Percentiles rank a stretch among this genome's conserved stretches.
phyloP scores from a whole-genome alignment of 2,329 filamentous ascomycete species.

The Fusarium sulawesiense region DNA sequence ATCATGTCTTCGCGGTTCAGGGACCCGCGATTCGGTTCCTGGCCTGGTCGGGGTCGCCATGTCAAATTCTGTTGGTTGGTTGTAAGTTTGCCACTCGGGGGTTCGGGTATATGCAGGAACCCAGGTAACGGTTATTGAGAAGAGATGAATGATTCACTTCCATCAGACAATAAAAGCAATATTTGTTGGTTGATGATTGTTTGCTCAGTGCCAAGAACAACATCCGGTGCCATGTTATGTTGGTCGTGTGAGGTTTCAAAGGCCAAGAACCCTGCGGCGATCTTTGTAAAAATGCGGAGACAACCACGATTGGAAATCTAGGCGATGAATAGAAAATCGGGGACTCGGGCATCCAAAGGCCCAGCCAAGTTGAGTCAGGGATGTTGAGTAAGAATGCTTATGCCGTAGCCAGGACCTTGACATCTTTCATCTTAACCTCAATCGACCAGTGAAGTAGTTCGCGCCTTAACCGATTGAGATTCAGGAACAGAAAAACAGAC shows the following conservation, averaged over 20 bases:
- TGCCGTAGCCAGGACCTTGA: not conserved
- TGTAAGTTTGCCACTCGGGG: not conserved
- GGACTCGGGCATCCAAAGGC: not conserved
- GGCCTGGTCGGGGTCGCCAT: not conserved
- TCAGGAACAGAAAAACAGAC: conserved; percentile 3
- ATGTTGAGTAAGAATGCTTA: not conserved
- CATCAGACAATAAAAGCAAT: not conserved
- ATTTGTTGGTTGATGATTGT: not conserved
- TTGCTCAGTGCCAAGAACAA: not conserved
- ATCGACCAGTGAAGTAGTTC: not conserved
- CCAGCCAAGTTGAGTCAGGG: not conserved
- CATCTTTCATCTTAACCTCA: not conserved
- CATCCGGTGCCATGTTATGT: not conserved
- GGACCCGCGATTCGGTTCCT: conserved; percentile 6
- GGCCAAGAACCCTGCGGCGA: conserved; percentile 13
- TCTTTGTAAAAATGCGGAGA: conserved; percentile 16
- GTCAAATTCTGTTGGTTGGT: not conserved
- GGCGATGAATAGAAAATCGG: not conserved
- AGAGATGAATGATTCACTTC: not conserved
- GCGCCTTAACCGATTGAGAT: not conserved
- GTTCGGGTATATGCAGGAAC: not conserved
- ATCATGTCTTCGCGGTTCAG: conserved; percentile 3
- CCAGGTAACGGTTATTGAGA: not conserved
- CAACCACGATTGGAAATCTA: not conserved
- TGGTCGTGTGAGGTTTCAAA: not conserved